Conservation (phyloP, 352 stramenopile genomes). For the Phytophthora rubi region DNA sequence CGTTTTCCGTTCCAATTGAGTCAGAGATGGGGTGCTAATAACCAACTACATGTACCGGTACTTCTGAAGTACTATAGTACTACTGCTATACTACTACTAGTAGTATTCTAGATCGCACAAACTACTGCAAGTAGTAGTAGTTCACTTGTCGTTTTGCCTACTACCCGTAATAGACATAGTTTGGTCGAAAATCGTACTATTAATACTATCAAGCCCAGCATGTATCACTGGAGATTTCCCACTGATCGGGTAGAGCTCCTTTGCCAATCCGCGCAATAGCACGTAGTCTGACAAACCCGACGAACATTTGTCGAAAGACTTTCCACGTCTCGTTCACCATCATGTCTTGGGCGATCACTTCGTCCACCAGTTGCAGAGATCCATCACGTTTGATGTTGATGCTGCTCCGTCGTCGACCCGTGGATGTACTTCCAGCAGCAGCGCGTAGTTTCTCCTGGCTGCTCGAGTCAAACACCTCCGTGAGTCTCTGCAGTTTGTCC, state of each 20-base stretch:
- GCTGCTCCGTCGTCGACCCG: constrained; percentile 28
- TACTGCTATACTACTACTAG: no score
- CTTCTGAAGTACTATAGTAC: no score
- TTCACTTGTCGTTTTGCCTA: no score
- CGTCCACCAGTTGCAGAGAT: constrained; percentile 41
- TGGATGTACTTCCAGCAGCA: neutral
- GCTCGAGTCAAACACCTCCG: constrained; percentile 35
- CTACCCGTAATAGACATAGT: no score
- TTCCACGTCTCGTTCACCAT: constrained; percentile 78
- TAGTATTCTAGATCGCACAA: no score
- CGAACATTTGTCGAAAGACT: constrained; percentile 73
- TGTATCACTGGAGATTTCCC: constrained; percentile 21
- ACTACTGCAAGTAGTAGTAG: no score
- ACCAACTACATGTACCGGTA: no score
- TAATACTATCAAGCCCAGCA: no score
- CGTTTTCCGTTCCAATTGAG: no score
- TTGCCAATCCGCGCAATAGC: constrained; percentile 52
- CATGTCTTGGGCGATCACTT: constrained; percentile 41
- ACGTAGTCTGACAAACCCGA: constrained; percentile 65
- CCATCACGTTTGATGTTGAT: constrained; percentile 27
- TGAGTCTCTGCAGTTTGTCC: constrained; percentile 54
- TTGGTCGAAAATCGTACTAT: no score
- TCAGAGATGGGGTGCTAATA: no score
- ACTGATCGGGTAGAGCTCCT: constrained; percentile 70
- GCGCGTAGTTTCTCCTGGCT: neutral